Evolutionary conservation across 2,329 filamentous ascomycete species (phyloP), one percentile per base, ranked within the genome.

Genomic region (Aureobasidium sp.): DNA sequence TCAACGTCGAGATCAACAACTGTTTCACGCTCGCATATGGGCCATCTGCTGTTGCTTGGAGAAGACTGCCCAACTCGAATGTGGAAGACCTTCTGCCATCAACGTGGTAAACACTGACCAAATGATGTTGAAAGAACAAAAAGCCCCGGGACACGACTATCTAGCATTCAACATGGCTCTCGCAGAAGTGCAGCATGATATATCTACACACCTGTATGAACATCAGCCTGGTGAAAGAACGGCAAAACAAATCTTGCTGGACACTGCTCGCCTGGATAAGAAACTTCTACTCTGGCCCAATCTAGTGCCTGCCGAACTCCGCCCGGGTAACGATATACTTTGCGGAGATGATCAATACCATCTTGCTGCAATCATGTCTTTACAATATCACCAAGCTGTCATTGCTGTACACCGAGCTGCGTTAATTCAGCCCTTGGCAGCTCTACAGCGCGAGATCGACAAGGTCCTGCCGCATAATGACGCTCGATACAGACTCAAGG

Each of bases 171-270:
- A 60, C 37, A 60, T 60, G 58, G 58, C 58, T 31, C 47, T 60
- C 1, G 58, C 58, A 17, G 58, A 60, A 22, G 58, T 60, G 2
- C 58, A 60, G 35, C 45, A 60, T 29, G 58, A 60, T 11, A 60
- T 60, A 27, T 60, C 58, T 3, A 52, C 37, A 19, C 58, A 60
- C n/a, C n/a, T 60, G 8, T 60, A 60, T 35, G 58, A 47, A 11
- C 58, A 60, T n/a, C 58, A 60, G 44, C 58, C 58, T 14, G 58
- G 58, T 9, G 58, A 60, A 11, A 60, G 58, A 22, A 60, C 45
- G 4, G 45, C 33, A 9, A 60, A 48, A 27, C 40, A 60, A 17
- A 60, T 60, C 12, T 17, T 60, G 11, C 47, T 60, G 3, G 58
- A 60, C 17, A 49, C 58, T 17, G 58, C 58, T 17, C 52, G 58